Percentiles rank a stretch among this genome's conserved stretches.
Conservation (phyloP, 495 filamentous ascomycete species). For the Penicillium cosmopolitanum region DNA sequence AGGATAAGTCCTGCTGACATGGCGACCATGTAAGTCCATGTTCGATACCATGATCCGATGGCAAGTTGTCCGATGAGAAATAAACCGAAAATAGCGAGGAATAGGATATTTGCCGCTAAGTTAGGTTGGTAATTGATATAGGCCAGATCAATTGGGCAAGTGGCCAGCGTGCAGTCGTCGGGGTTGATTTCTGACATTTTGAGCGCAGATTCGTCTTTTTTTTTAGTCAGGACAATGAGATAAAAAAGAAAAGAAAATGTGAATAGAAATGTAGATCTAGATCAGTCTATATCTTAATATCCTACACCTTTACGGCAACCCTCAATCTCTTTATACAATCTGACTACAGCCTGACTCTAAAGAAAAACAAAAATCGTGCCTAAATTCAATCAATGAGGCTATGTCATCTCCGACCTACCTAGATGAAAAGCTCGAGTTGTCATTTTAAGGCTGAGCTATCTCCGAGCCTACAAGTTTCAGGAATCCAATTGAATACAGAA, state of each 20-base stretch:
- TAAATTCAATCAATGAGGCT: conserved; percentile 13
- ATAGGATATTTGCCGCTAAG: conserved; percentile 39
- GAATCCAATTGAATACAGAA: background rate
- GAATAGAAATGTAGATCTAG: conserved; percentile 2
- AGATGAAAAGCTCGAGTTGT: background rate
- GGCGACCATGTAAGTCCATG: conserved; percentile 34
- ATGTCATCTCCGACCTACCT: conserved; percentile 12
- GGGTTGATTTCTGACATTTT: conserved; percentile 15
- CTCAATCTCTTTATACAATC: conserved; percentile 14
- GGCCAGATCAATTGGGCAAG: conserved; percentile 36
- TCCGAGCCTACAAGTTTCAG: background rate
- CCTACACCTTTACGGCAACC: conserved; percentile 2
- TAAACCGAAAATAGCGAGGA: conserved; percentile 36
- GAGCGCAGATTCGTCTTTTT: conserved; percentile 3
- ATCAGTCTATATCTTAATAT: conserved; percentile 9
- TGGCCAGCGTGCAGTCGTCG: conserved; percentile 36
- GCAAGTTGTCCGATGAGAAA: conserved; percentile 34
- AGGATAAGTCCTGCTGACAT: conserved; percentile 33
- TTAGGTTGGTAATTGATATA: conserved; percentile 41
- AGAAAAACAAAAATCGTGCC: conserved; percentile 5
- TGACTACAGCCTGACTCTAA: background rate
- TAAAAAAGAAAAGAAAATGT: background rate
- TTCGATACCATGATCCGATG: conserved; percentile 31
- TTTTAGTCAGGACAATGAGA: conserved; percentile 8
- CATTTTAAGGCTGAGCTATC: background rate